A percentile compares a stretch with the other conserved stretches of the same genome.
Evolutionary conservation across 2,329 filamentous ascomycete genomes (phyloP).

Genomic region (Neonectria ditissima): DNA sequence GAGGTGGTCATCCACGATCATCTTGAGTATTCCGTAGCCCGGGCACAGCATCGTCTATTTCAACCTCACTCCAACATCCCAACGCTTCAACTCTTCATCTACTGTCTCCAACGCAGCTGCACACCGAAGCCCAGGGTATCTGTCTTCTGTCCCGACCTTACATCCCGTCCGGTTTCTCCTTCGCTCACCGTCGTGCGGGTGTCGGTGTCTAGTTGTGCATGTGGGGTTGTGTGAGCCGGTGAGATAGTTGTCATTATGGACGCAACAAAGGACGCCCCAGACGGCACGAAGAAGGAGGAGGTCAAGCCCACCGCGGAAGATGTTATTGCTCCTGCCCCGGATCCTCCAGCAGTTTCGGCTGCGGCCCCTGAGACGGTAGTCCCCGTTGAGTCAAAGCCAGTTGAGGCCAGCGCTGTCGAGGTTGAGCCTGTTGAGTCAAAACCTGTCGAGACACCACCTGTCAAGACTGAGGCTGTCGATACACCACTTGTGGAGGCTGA

Average conservation of each 20-base stretch:
- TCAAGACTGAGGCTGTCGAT: not conserved
- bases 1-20: slow-evolving; percentile 26
- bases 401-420: not conserved
- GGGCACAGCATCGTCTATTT: slow-evolving; percentile 19
- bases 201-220: slow-evolving; percentile 23
- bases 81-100: slow-evolving; percentile 13
- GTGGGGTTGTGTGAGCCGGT: slow-evolving; percentile 27
- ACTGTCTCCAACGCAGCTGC: not conserved
- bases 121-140: not conserved
- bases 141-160: slow-evolving; percentile 1
- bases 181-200: slow-evolving; percentile 8
- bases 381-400: slow-evolving; percentile 8
- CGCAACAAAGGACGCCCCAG: slow-evolving; percentile 38
- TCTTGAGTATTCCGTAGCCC: slow-evolving; percentile 5
- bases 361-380: slow-evolving; percentile 12
- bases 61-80: slow-evolving; percentile 21
- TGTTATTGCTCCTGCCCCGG: not conserved
- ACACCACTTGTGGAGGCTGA: not conserved
- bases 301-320: slow-evolving; percentile 30
- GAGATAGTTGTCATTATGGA: slow-evolving; percentile 34
- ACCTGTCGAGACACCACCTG: not conserved
- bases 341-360: not conserved
- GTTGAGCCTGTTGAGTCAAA: not conserved
- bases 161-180: slow-evolving; percentile 2
- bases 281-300: slow-evolving; percentile 41